Percentiles rank a stretch among this genome's conserved stretches.
Conservation (phyloP, 2,329 filamentous ascomycete species). For the Hymenoscyphus repandus region DNA sequence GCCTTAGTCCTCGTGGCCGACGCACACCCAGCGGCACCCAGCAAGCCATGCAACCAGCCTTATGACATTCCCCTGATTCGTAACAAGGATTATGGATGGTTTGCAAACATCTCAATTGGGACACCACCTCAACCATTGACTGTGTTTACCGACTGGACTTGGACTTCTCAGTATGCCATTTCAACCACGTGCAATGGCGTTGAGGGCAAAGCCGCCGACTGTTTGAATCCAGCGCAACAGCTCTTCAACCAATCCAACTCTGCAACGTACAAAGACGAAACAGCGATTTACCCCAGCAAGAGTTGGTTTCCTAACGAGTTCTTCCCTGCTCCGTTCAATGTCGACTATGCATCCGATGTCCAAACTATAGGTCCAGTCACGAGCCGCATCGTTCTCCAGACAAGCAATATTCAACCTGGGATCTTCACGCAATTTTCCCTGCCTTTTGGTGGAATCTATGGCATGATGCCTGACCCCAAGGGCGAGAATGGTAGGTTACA, state of each 20-base stretch:
- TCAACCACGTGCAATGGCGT: neutral
- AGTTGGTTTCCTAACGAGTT: slow-evolving; percentile 2
- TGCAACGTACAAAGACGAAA: neutral
- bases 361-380: slow-evolving; percentile 1
- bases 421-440: neutral
- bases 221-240: neutral
- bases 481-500: neutral
- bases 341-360: slow-evolving; percentile 1
- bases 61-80: slow-evolving; percentile 1
- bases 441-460: neutral
- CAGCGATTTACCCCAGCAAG: neutral
- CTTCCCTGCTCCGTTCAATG: slow-evolving; percentile 2
- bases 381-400: slow-evolving; percentile 1
- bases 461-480: slow-evolving; percentile 1
- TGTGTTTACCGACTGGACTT: slow-evolving; percentile 1
- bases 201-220: neutral
- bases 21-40: neutral
- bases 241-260: neutral
- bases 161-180: slow-evolving; percentile 2
- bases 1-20: neutral
- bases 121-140: slow-evolving; percentile 1
- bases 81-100: neutral
- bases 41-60: neutral
- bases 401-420: slow-evolving; percentile 1
- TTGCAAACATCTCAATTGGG: slow-evolving; percentile 2